These are phyloP conservation scores for Poa pratensis DNA, from an alignment of 176 grass and related monocot species.

Conservation along the genomic window DNA sequence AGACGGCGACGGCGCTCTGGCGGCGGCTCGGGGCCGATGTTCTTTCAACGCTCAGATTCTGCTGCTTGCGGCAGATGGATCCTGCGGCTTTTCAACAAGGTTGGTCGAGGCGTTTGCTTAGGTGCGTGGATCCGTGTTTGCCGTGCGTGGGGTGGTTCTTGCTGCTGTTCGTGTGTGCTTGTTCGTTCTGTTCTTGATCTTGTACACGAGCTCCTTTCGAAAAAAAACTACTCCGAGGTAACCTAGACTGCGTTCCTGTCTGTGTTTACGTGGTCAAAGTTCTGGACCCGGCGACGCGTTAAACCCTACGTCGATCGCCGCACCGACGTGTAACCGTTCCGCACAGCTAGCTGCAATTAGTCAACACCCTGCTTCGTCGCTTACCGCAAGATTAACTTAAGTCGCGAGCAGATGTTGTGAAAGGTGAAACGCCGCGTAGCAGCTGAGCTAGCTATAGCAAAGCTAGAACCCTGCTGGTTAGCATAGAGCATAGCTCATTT, in stretches of 20 bases:
- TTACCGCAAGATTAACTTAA: neutral
- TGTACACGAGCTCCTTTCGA: too few species aligned
- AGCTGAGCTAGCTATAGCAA: neutral
- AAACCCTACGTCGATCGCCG: conserved; percentile 16
- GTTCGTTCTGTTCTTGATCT: too few species aligned
- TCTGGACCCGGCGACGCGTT: neutral
- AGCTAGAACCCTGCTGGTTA: neutral
- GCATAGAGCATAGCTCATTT: neutral
- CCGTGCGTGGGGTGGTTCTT: too few species aligned
- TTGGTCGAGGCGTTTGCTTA: too few species aligned
- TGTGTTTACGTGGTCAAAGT: neutral
- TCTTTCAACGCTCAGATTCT: too few species aligned
- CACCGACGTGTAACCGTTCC: neutral
- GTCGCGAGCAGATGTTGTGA: neutral
- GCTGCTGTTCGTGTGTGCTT: too few species aligned
- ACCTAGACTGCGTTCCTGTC: neutral
- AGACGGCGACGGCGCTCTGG: too few species aligned
- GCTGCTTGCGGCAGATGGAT: too few species aligned
- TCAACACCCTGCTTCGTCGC: conserved; percentile 6
- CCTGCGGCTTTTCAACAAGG: too few species aligned
- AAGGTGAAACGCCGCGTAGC: neutral
- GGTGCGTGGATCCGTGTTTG: too few species aligned
- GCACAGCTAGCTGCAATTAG: neutral
- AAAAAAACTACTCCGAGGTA: neutral
- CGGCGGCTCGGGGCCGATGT: too few species aligned